Evolutionary conservation across 1,139 yeast species (phyloP).

Genomic region (Blastobotrys proliferans): DNA sequence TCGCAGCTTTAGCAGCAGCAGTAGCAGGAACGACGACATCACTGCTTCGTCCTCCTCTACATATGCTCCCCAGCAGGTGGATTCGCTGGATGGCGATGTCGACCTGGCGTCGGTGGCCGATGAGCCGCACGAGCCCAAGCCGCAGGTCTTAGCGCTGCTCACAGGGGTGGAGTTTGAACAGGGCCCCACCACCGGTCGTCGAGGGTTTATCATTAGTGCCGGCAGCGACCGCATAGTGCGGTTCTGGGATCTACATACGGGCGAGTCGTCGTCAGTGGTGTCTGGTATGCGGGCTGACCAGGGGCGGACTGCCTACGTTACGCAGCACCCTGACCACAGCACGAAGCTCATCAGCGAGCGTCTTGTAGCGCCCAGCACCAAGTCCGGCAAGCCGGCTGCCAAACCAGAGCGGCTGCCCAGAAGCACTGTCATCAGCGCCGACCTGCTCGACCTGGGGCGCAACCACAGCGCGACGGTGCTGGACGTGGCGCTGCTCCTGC

Average conservation of each 20-base stretch:
- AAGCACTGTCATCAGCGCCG: constrained; percentile 35
- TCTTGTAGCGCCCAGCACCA: constrained; percentile 26
- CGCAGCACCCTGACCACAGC: constrained; percentile 35
- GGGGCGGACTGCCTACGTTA: constrained; percentile 32
- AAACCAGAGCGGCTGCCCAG: constrained; percentile 29
- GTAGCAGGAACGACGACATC: neutral
- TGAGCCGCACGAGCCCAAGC: neutral
- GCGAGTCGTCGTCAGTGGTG: constrained; percentile 41
- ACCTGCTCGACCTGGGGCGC: constrained; percentile 37
- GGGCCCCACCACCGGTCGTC: constrained; percentile 16
- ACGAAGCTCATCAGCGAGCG: constrained; percentile 29
- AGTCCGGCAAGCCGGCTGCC: constrained; percentile 22
- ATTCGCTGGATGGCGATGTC: constrained; percentile 12
- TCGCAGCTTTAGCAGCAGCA: constrained; percentile 18
- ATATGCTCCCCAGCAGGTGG: constrained; percentile 7
- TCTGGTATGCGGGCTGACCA: constrained; percentile 30
- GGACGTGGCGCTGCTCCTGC: constrained; percentile 44
- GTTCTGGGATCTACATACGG: constrained; percentile 45
- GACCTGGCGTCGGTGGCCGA: constrained; percentile 6
- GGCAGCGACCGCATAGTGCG: constrained; percentile 42
- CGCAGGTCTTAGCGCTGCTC: constrained; percentile 23
- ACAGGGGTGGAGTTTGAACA: constrained; percentile 29
- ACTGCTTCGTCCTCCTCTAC: too few relatives aligned
- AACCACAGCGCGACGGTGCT: constrained; percentile 50
- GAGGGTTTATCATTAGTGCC: constrained; percentile 35